Percentiles rank a stretch among this genome's conserved stretches.
phyloP scores from a whole-genome alignment of 176 grass and related monocot species.

The Hordeum vulgare region DNA sequence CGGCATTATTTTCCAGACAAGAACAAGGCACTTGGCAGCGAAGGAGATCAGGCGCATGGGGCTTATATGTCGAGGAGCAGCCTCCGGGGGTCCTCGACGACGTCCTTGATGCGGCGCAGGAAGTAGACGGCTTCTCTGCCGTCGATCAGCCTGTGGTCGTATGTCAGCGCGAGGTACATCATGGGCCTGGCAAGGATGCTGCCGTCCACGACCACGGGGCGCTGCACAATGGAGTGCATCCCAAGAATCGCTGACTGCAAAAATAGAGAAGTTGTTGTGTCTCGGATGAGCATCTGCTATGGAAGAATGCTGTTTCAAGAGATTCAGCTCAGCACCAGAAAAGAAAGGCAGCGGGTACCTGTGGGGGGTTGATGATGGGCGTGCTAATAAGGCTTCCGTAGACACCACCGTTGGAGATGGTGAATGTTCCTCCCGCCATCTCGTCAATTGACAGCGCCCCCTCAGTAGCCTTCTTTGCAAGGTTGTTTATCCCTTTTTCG shows the following conservation, averaged over 20 bases:
- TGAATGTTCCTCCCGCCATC: constrained; percentile 88
- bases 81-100: constrained; percentile 74
- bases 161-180: constrained; percentile 80
- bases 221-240: constrained; percentile 77
- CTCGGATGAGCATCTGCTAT: not conserved
- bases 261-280: not conserved
- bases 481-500: constrained; percentile 72
- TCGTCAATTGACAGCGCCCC: constrained; percentile 85
- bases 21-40: constrained; percentile 18
- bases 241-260: constrained; percentile 73
- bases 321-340: not conserved
- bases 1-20: constrained; percentile 53
- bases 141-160: constrained; percentile 75
- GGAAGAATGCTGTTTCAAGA: not conserved
- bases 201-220: constrained; percentile 61
- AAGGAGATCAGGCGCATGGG: not conserved
- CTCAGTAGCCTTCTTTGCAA: constrained; percentile 76
- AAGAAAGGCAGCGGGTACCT: constrained; percentile 24
- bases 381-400: constrained; percentile 88
- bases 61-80: constrained; percentile 66
- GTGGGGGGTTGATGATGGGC: constrained; percentile 82
- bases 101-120: constrained; percentile 78
- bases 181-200: constrained; percentile 57
- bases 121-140: constrained; percentile 86
- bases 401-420: constrained; percentile 84